phyloP scores from a whole-genome alignment of 352 stramenopile species.

The Nothophytophthora sp. region DNA sequence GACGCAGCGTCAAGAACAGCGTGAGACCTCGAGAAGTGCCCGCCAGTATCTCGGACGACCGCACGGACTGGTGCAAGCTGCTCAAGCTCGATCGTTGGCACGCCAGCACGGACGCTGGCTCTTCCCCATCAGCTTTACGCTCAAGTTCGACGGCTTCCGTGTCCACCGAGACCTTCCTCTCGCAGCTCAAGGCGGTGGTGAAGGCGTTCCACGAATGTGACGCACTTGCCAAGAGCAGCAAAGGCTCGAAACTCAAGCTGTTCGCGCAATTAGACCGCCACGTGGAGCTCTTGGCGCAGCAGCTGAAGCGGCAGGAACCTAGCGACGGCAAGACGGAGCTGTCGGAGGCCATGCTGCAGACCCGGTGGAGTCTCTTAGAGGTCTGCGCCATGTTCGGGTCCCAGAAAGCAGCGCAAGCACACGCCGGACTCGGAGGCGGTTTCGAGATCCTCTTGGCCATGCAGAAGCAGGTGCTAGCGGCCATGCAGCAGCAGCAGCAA shows the following conservation, averaged over 20 bases:
- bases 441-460: constrained; percentile 41
- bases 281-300: constrained; percentile 42
- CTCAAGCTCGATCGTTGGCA: constrained; percentile 41
- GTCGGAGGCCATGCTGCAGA: constrained; percentile 34
- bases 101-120: background rate
- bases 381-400: constrained; percentile 50
- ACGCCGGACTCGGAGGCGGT: constrained; percentile 34
- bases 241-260: constrained; percentile 24
- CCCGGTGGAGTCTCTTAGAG: constrained; percentile 56
- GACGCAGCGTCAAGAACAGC: constrained; percentile 30
- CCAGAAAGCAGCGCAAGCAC: constrained; percentile 30
- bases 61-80: constrained; percentile 66
- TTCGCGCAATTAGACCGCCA: constrained; percentile 59
- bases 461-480: constrained; percentile 53
- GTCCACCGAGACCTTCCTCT: constrained; percentile 46
- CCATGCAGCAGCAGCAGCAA: constrained; percentile 31
- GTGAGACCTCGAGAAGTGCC: constrained; percentile 47
- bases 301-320: constrained; percentile 43
- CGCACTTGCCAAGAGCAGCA: constrained; percentile 5
- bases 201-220: constrained; percentile 46
- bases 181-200: constrained; percentile 53
- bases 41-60: constrained; percentile 57
- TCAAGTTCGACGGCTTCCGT: background rate
- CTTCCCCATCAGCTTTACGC: background rate
- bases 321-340: constrained; percentile 11